phyloP scores from a whole-genome alignment of 2,329 filamentous ascomycete species.

The Dactylellina sp. region DNA sequence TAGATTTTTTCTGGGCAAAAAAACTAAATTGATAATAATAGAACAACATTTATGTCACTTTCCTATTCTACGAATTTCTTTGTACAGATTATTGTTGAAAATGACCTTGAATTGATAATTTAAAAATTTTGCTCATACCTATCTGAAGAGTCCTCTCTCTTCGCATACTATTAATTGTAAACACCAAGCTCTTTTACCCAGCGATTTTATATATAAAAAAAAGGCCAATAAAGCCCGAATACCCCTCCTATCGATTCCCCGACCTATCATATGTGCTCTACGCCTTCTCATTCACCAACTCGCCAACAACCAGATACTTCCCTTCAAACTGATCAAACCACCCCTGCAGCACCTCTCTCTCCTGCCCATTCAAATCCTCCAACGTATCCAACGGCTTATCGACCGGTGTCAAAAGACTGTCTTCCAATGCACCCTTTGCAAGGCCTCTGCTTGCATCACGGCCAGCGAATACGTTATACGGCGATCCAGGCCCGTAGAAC shows the following conservation, averaged over 20 bases:
- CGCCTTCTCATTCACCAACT: slow-evolving; percentile 72
- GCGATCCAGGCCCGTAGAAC: slow-evolving; percentile 95
- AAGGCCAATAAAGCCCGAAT: too few relatives aligned
- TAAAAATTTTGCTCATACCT: too few relatives aligned
- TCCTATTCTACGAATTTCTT: too few relatives aligned
- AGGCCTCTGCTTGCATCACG: slow-evolving; percentile 88
- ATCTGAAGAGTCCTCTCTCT: too few relatives aligned
- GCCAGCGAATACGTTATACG: slow-evolving; percentile 96
- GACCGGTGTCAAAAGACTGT: slow-evolving; percentile 89
- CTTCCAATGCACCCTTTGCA: slow-evolving; percentile 91
- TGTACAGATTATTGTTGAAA: too few relatives aligned
- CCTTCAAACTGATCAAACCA: slow-evolving; percentile 95
- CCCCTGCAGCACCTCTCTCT: slow-evolving; percentile 73
- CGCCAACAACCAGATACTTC: slow-evolving; percentile 96
- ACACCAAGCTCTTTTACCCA: too few relatives aligned
- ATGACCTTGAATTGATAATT: too few relatives aligned
- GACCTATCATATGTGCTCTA: slow-evolving; percentile 16
- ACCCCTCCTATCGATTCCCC: too few relatives aligned
- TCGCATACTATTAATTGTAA: too few relatives aligned
- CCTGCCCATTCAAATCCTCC: slow-evolving; percentile 70
- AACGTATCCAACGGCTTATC: slow-evolving; percentile 68
- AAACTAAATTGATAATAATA: slow-evolving; percentile 50
- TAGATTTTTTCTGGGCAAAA: slow-evolving; percentile 13
- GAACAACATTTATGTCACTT: slow-evolving; percentile 14
- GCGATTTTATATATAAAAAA: too few relatives aligned